Percentiles rank a stretch among this genome's conserved stretches.
These are phyloP conservation scores for Vaccinium myrtillus DNA, from an alignment of 148 eudicot species.

Conservation along the genomic window DNA sequence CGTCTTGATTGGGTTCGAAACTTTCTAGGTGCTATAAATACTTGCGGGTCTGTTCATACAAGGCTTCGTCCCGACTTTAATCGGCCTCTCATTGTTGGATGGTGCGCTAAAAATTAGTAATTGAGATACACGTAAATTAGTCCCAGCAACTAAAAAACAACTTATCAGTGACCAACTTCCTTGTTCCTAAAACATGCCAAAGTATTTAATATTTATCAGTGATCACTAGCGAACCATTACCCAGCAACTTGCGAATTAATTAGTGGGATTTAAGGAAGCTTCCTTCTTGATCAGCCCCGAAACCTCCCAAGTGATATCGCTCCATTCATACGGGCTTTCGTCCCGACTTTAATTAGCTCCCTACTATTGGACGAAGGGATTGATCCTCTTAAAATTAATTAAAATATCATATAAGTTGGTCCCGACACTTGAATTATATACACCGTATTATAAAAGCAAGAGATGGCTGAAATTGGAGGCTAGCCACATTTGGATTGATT, in stretches of 20 bases:
- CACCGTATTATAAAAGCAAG: no score
- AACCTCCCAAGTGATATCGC: no score
- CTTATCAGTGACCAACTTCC: no score
- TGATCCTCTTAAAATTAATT: not conserved
- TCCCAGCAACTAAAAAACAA: not conserved
- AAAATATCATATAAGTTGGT: not conserved
- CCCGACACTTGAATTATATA: not conserved
- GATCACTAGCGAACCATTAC: not conserved
- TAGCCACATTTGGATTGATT: no score
- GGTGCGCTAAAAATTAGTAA: not conserved
- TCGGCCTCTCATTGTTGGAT: not conserved
- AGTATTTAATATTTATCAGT: not conserved
- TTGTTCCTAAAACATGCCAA: not conserved
- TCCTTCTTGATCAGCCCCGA: no score
- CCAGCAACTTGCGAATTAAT: not conserved
- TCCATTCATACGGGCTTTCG: no score
- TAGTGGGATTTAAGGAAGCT: no score
- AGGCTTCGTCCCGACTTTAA: not conserved
- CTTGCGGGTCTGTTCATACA: not conserved
- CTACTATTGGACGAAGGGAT: not conserved
- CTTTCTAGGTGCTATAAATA: no score
- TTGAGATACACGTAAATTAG: not conserved
- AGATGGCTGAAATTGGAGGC: no score
- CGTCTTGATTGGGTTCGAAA: not conserved
- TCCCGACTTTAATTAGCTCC: not conserved